Evolutionary conservation across 352 stramenopile species (phyloP).

Genomic region (Pythium rhizo-oryzae): DNA sequence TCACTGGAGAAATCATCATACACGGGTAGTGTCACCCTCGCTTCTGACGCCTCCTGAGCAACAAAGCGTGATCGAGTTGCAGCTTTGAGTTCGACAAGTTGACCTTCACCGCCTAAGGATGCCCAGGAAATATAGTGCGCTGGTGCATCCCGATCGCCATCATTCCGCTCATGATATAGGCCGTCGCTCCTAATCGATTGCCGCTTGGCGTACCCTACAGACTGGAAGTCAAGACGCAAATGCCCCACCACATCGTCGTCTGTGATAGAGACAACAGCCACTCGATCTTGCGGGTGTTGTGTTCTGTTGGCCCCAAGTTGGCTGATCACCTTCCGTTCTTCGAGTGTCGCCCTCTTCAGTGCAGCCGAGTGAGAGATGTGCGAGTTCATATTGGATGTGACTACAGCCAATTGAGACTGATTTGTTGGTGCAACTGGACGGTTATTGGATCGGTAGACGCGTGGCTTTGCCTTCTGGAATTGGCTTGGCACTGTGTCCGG

Average conservation of each 20-base stretch:
- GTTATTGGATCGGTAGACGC: conserved; percentile 37
- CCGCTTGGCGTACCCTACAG: background rate
- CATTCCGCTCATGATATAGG: background rate
- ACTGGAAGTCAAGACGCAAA: conserved; percentile 30
- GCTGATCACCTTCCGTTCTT: background rate
- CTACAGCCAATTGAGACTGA: conserved; percentile 45
- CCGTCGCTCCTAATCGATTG: background rate
- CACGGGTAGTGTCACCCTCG: conserved; percentile 44
- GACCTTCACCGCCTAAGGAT: conserved; percentile 40
- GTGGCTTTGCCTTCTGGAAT: conserved; percentile 58
- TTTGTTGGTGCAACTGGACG: conserved; percentile 30
- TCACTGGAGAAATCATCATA: conserved; percentile 46
- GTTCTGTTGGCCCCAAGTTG: background rate
- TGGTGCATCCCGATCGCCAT: background rate
- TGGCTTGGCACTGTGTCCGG: conserved; percentile 52
- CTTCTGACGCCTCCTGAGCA: conserved; percentile 36
- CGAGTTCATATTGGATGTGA: conserved; percentile 24
- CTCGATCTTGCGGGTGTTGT: conserved; percentile 1
- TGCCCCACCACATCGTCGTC: conserved; percentile 4
- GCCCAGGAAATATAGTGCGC: conserved; percentile 42
- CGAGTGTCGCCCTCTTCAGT: background rate
- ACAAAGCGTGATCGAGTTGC: conserved; percentile 57
- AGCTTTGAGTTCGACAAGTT: conserved; percentile 54
- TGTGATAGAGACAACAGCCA: conserved; percentile 13
- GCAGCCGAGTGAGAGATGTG: background rate